Evolutionary conservation across 108 stramenopile species (phyloP), one percentile per base, ranked within the genome.

Genomic region (Pseudonitzschia pungens): DNA sequence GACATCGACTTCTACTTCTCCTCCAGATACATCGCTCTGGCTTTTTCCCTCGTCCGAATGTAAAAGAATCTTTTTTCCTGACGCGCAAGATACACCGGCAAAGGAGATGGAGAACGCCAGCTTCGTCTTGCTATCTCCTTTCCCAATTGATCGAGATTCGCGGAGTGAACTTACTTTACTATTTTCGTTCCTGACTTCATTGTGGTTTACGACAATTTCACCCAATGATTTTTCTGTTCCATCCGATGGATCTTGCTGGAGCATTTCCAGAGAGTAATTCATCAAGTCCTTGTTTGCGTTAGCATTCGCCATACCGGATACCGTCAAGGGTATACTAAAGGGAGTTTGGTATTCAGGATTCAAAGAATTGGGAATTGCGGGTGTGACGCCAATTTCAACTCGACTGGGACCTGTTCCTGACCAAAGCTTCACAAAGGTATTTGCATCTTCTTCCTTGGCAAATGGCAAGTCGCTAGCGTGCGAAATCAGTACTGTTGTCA

Each of bases 391-490:
- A 65, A 80, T 68, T 50, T 78, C 73, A 57, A 57, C 40, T 26
- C 26, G 21, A 20, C 10, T 10, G 54, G 54, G 24, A 4, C 54
- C 54, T n/a, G 69, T 58, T 7, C 78, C 89, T 48, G 54, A 86
- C 21, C 56, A 74, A 16, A 87, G 84, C 65, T 83, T 88, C 45
- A 91, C 86, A 65, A 59, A 81, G 11, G 85, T 71, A 33, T 80
- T 76, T 6, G 86, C 83, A 63, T 63, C 62, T 31, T 78, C 75
- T 43, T 78, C 75, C 73, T 69, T 65, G 18, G 71, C 70, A 16
- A 85, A 14, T 0, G 84, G 86, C 33, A 90, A 63, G 52, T 86
- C 52, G 29, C 70, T 82, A 21, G 89, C 89, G 27, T 72, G 65
- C 4, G 74, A 67, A 21, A 91, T 72, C 48, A 91, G 45, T 27